Percentiles rank a stretch among this genome's conserved stretches.
phyloP scores from a whole-genome alignment of 176 grass and related monocot genomes.

The Thinopyrum elongatum region DNA sequence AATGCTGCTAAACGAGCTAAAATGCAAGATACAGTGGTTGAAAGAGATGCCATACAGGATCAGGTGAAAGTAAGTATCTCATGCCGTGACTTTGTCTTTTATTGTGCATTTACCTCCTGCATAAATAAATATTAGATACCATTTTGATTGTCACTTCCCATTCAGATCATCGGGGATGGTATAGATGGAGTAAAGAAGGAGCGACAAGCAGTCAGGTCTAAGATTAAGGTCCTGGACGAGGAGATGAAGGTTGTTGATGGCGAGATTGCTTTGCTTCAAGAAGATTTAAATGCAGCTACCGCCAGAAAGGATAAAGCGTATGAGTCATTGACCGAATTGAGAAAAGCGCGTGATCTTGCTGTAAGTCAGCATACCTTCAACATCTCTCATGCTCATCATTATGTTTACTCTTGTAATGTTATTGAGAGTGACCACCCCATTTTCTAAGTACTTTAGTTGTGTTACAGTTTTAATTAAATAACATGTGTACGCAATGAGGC shows the following conservation, averaged over 20 bases:
- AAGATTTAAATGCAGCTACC: conserved; percentile 44
- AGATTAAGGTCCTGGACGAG: conserved; percentile 66
- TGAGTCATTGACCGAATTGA: conserved; percentile 45
- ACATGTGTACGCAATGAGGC: not conserved
- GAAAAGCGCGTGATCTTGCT: conserved; percentile 39
- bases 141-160: conserved; percentile 18
- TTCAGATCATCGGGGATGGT: conserved; percentile 48
- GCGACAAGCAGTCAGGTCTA: conserved; percentile 55
- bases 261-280: conserved; percentile 46
- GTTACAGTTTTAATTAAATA: conserved; percentile 21
- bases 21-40: conserved; percentile 65
- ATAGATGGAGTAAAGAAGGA: conserved; percentile 72
- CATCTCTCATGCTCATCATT: not conserved
- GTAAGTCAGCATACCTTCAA: conserved; percentile 33
- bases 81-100: conserved; percentile 10
- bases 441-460: conserved; percentile 1
- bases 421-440: not conserved
- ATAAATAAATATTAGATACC: not conserved
- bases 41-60: conserved; percentile 85
- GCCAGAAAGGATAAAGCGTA: conserved; percentile 62
- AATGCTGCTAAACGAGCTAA: conserved; percentile 72
- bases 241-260: conserved; percentile 42
- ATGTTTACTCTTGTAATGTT: conserved; percentile 12
- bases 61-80: conserved; percentile 82
- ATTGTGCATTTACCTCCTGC: conserved; percentile 11